A percentile compares a stretch with the other conserved stretches of the same genome.
These are phyloP conservation scores for Penicillium italicum DNA, from an alignment of 2,329 filamentous ascomycete species.

Conservation along the genomic window DNA sequence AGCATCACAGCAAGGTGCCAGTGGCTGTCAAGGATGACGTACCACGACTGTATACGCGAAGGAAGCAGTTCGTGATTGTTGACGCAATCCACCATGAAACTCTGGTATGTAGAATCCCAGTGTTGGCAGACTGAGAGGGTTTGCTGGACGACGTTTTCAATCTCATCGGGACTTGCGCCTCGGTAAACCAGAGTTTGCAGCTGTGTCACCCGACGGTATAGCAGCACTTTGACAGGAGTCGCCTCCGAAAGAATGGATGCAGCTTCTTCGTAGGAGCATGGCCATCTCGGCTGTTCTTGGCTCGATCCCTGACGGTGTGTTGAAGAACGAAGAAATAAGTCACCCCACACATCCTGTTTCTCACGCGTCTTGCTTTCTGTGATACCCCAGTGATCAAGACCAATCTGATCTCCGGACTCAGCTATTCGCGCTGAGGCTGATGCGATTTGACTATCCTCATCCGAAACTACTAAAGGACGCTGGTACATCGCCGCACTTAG, in stretches of 20 bases:
- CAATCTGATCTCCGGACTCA: background rate
- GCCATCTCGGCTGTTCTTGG: constrained; percentile 44
- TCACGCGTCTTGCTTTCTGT: constrained; percentile 3
- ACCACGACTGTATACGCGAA: constrained; percentile 57
- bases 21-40: constrained; percentile 55
- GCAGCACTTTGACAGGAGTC: constrained; percentile 57
- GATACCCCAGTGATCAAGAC: constrained; percentile 12
- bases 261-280: constrained; percentile 54
- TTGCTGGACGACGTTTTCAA: constrained; percentile 51
- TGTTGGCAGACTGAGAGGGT: constrained; percentile 52
- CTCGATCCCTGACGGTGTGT: constrained; percentile 1
- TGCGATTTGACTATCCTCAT: constrained; percentile 46
- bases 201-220: constrained; percentile 56
- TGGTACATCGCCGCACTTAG: constrained; percentile 54
- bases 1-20: constrained; percentile 57
- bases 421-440: constrained; percentile 1
- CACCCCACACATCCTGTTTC: constrained; percentile 38
- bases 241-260: constrained; percentile 50
- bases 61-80: constrained; percentile 51
- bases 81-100: constrained; percentile 53
- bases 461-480: constrained; percentile 44
- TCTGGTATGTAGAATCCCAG: constrained; percentile 53
- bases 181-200: constrained; percentile 53
- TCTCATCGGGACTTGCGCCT: constrained; percentile 32
- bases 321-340: constrained; percentile 32